Evolutionary conservation across 1,139 yeast genomes (phyloP), one percentile per base, ranked within the genome.

Genomic region (Suhomyces maxii): DNA sequence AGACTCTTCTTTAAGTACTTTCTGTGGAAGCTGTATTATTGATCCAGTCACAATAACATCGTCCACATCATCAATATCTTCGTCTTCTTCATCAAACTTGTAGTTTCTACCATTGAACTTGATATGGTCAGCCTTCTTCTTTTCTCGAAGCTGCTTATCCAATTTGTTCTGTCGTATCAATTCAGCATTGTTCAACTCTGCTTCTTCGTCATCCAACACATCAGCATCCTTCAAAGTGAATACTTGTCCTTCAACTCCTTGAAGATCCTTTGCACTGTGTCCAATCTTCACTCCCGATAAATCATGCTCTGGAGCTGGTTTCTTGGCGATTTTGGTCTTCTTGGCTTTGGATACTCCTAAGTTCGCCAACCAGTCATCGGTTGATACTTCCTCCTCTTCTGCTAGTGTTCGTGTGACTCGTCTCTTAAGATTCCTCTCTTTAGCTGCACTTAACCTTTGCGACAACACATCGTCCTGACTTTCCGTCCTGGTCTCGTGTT

Each of bases 211-310:
- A 34, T 75, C 83, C 26, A 80, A 55, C 2, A 87, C 65, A 7
- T 71, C 70, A 1, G 69, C 61, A 51, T 89, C 97, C 46, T 84
- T 79, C 39, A 89, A 67, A 0, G 93, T 87, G 44, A 89, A 67
- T 2, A 87, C 71, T 0, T 80, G 79, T 18, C 79, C 80, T n/a
- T 69, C 70, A n/a, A 73, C 49, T 7, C 56, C 61, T 2, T 60
- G 59, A n/a, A 82, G 57, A 23, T 78, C 82, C 7, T 60, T 57
- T 6, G 68, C 44, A 36, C 63, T 66, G 32, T 50, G 87, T 0
- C 73, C 76, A 8, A 83, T 76, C 37, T 65, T 69, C 4, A 79
- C 48, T 1, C 79, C 79, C 6, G 60, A 57, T 14, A 70, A 50
- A 41, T 67, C 70, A 12, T 56, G 57, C 0, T 61, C 48, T 3